Percentiles rank a stretch among this genome's conserved stretches.
Conservation (phyloP, 2,329 filamentous ascomycete species). For the Penicillium psychrosexuale region DNA sequence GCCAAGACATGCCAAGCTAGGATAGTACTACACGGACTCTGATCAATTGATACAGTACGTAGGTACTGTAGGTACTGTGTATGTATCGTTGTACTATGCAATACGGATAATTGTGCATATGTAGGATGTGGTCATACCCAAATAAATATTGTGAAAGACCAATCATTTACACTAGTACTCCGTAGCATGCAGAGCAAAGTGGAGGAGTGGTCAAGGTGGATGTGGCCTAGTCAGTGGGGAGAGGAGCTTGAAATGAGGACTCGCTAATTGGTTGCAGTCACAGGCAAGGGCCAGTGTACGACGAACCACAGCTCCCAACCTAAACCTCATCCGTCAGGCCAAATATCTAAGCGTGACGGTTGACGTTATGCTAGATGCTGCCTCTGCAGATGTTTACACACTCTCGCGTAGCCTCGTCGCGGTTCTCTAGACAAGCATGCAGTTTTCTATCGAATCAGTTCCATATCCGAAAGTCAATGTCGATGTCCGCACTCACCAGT, state of each 20-base stretch:
- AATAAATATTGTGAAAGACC: neutral
- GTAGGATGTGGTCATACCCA: neutral
- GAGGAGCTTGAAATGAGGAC: neutral
- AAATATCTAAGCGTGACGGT: neutral
- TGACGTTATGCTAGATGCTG: neutral
- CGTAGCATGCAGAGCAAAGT: neutral
- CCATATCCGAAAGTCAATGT: neutral
- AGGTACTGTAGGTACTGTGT: too few relatives aligned
- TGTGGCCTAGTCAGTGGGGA: neutral
- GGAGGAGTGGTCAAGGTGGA: neutral
- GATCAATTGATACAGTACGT: neutral
- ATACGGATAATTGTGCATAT: neutral
- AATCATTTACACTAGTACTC: neutral
- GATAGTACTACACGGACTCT: neutral
- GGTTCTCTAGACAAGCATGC: neutral
- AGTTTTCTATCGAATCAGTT: neutral
- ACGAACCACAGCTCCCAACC: neutral
- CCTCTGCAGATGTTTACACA: neutral
- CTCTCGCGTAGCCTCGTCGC: neutral
- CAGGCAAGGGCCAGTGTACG: neutral
- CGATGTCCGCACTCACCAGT: neutral
- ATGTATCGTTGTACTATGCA: neutral
- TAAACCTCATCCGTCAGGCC: neutral
- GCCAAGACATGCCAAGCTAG: neutral
- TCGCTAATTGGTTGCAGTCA: neutral